phyloP scores from a whole-genome alignment of 164 flowering plant genomes.

The Aristolochia fimbriata region DNA sequence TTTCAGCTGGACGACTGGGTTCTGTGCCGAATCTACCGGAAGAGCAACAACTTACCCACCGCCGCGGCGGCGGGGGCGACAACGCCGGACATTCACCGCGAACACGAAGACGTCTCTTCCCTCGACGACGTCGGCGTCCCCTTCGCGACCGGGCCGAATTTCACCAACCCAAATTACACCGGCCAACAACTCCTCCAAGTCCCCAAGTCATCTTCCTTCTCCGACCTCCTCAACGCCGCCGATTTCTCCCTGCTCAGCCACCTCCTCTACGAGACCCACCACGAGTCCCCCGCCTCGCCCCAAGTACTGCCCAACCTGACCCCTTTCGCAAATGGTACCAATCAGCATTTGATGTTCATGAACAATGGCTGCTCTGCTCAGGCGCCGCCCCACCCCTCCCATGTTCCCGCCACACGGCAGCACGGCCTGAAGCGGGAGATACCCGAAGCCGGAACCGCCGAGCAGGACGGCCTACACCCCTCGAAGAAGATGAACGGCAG shows the following conservation, averaged over 20 bases:
- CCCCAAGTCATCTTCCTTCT: conserved; percentile 10
- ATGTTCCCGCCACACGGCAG: background rate
- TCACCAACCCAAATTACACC: background rate
- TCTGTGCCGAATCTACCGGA: conserved; percentile 46
- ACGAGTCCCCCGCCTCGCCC: background rate
- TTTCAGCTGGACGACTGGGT: conserved; percentile 35
- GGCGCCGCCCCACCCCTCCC: background rate
- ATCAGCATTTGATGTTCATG: no score
- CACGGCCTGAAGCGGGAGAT: conserved; percentile 5
- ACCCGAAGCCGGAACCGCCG: background rate
- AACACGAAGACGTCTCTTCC: conserved; percentile 1
- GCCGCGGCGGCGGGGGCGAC: background rate
- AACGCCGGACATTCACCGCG: background rate
- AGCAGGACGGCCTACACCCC: background rate
- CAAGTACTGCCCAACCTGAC: background rate
- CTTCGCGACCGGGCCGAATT: background rate
- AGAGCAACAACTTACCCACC: conserved; percentile 10
- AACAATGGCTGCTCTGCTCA: no score
- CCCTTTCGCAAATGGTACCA: no score
- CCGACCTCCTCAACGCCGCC: conserved; percentile 3
- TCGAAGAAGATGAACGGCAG: conserved; percentile 6
- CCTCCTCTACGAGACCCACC: conserved; percentile 4
- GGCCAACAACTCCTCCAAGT: background rate
- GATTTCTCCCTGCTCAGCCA: conserved; percentile 6
- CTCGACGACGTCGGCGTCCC: background rate